Base-by-base conservation (phyloP, 768 basidiomycete genomes). In the Neoboletus magnificus region DNA sequence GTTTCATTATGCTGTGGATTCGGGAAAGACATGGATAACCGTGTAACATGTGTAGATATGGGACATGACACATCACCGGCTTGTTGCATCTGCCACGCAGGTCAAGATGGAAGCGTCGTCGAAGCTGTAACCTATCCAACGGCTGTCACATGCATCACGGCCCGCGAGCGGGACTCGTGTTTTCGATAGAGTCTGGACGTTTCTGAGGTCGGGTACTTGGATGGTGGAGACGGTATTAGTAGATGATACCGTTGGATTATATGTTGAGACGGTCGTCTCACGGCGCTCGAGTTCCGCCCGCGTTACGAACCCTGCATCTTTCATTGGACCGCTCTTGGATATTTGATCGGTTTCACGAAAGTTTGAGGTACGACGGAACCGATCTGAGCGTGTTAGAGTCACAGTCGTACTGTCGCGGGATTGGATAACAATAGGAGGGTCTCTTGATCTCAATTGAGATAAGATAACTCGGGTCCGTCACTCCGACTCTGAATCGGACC, bases 81-180 rank as follows among this genome's bases (percentile, higher is more conserved):
- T 80, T 20, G 67, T 80, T 18, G 77, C 77, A 39, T 74, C 77
- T 37, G 77, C 74, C 2, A 71, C 72, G 22, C 79, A 79, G 45
- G 59, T 75, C 47, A 70, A 71, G 52, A 76, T 78, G 76, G 56
- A 60, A n/a, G 16, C 54, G 22, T 60, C 61, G 23, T 37, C 64
- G 32, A 70, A 64, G 30, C 55, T 67, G 20, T 67, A 33, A 60
- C 22, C 10, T 11, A 7, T 46, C 23, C 32, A 12, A 45, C 43
- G 29, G 16, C 18, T 18, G 27, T 11, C 7, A 30, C 15, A 6
- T 20, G 23, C 2, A 10, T 12, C 22, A 25, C 15, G 15, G 33
- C 33, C 33, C 20, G 25, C 40, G 23, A 32, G 23, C 2, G 18
- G 12, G 33, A 5, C 8, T 18, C 18, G 6, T 23, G 27, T 22